A percentile compares a stretch with the other conserved stretches of the same genome.
These are phyloP conservation scores for Papiliotrema flavescens DNA, from an alignment of 1,284 basidiomycete genomes.

Conservation along the genomic window DNA sequence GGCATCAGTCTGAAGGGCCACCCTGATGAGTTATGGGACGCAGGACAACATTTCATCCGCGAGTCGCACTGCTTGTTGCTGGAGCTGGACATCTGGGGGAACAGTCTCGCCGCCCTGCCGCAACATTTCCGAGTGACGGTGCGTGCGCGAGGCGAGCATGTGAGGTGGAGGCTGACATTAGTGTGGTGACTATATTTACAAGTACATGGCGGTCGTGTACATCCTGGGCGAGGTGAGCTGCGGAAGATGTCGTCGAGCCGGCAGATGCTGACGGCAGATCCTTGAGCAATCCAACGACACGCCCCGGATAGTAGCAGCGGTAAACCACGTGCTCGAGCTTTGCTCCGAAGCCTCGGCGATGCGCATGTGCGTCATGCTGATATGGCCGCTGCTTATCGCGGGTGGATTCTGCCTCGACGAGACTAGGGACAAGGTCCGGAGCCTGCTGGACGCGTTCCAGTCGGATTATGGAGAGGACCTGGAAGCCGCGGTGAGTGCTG, in stretches of 20 bases:
- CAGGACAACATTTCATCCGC: conserved; percentile 22
- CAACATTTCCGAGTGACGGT: conserved; percentile 34
- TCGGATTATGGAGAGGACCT: conserved; percentile 34
- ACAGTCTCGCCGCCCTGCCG: conserved; percentile 25
- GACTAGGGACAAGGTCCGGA: conserved; percentile 16
- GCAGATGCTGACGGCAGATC: conserved; percentile 13
- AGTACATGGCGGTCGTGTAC: conserved; percentile 29
- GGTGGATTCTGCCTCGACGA: conserved; percentile 17
- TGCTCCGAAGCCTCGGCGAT: conserved; percentile 28
- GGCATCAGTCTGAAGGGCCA: conserved; percentile 14
- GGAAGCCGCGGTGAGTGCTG: conserved; percentile 27
- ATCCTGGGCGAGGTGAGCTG: conserved; percentile 31
- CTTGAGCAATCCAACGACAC: conserved; percentile 21
- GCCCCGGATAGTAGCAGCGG: conserved; percentile 18
- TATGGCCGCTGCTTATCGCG: conserved; percentile 36
- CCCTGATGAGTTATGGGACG: conserved; percentile 23
- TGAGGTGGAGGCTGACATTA: conserved; percentile 5
- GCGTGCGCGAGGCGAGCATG: conserved; percentile 1
- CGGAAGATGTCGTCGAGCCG: not conserved
- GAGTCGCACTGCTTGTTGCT: conserved; percentile 21
- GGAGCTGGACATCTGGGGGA: conserved; percentile 37
- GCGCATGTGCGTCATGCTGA: conserved; percentile 35
- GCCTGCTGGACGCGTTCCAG: conserved; percentile 25
- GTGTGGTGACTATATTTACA: conserved; percentile 40
- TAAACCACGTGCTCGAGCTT: conserved; percentile 31